Evolutionary conservation across 805 yeast genomes (phyloP), one percentile per base, ranked within the genome.

Genomic region (Saturnispora quitensis): DNA sequence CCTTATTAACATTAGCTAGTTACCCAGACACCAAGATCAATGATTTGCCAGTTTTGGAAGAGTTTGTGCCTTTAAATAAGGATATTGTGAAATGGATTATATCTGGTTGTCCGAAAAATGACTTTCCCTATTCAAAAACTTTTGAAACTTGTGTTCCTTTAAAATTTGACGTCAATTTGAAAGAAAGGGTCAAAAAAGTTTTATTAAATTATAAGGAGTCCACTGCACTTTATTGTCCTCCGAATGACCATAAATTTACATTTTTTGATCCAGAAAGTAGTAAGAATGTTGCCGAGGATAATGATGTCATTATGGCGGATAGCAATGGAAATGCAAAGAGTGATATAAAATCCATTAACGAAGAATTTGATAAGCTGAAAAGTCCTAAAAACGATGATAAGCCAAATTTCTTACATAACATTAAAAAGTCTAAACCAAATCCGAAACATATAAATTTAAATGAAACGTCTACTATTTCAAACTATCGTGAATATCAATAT

Each of bases 181-280:
- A 56, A 4, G 56, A 59, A 50, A 27, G 54, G 62, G 45, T 51
- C 65, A 63, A 17, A 47, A 57, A 34, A 68, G 65, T 50, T 60
- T 63, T 3, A 45, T 18, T 15, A 51, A 51, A 9, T 10, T 50
- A 18, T 46, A 50, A 28, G 34, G 27, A 34, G 12, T 31, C 10
- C 51, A 59, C 15, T 55, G 76, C 45, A 69, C 75, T 43, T 60
- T 61, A 38, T 56, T 68, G 47, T 68, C 75, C 2, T 62, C 68
- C 17, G 61, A 59, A 9, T 58, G 72, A 45, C 59, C 70, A 36
- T 55, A 60, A 36, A 27, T 27, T 28, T 20, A 48, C 47, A 15
- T 47, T 51, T 44, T 42, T 33, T 28, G 18, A 45, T 28, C 18
- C 31, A 2, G 38, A 35, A n/a, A 43, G 36, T 8, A 18, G 47